Evolutionary conservation across 176 grass and related monocot species (phyloP).

Genomic region (Musa troglodytarum): DNA sequence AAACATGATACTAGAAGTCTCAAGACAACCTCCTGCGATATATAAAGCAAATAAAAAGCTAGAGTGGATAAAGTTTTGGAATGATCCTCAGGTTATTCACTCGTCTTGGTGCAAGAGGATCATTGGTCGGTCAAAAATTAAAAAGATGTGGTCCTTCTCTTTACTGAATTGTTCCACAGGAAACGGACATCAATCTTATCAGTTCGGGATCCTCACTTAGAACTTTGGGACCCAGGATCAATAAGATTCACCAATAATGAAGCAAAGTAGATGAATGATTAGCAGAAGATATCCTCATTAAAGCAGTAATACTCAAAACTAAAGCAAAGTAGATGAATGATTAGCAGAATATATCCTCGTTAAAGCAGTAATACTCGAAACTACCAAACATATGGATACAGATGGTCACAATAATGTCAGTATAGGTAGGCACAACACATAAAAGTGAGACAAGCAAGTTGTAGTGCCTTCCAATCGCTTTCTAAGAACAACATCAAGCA

Average conservation of each 20-base stretch:
- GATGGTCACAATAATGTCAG: neutral
- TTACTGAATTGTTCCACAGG: neutral
- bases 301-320: neutral
- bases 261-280: neutral
- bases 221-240: neutral
- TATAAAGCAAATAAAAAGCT: neutral
- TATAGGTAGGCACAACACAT: neutral
- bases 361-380: neutral
- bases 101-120: neutral
- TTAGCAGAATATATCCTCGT: neutral
- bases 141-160: neutral
- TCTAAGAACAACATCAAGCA: neutral
- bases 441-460: neutral
- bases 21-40: neutral
- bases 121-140: neutral
- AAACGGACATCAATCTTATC: slow-evolving; percentile 4
- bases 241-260: neutral
- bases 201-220: neutral
- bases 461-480: neutral
- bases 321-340: neutral
- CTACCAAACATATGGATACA: neutral
- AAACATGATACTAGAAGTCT: neutral
- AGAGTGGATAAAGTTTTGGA: neutral
- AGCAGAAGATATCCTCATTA: neutral
- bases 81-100: neutral